Evolutionary conservation across 768 basidiomycete species (phyloP), one percentile per base, ranked within the genome.

Genomic region (Tulasnella sp.): DNA sequence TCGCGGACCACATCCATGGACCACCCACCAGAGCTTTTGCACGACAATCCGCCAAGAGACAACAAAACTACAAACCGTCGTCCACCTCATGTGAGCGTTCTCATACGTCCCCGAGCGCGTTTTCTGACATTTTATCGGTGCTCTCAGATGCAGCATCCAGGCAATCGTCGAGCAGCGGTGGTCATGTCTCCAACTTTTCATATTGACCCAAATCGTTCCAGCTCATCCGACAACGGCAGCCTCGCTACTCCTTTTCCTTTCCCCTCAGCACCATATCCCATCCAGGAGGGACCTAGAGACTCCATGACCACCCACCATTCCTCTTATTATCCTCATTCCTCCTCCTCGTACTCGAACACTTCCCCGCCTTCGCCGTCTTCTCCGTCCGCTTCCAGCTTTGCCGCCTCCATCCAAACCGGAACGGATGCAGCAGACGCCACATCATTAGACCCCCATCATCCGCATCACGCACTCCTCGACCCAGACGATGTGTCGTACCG

Each of bases 401-500:
- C 83, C 65, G 80, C 86, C 41, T 73, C 65, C 7, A 40, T 73
- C 1, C 66, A 73, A 39, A 63, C 72, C 40, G 40, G 29, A 37
- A 63, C 26, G 42, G 62, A 34, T 14, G 69, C 29, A 9, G 36
- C 19, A 17, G 86, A 86, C 34, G 82, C 82, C 19, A 84, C 82
- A 40, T 85, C 82, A 63, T 78, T 82, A 34, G 83, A 86, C 87
- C 84, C 75, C 84, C 87, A 75, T 69, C 65, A 77, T 65, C 40
- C 74, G 73, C 19, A 74, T 8, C 77, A 79, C 40, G 74, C 75
- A 41, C 62, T 73, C 66, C 80, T 83, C 73, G 82, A 82, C 76
- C 84, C 85, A 26, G 92, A 94, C 79, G 92, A 94, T 77, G 91
- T 94, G 44, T 88, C 91, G 22, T 91, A 92, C 80, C 89, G 92